These are phyloP conservation scores for Penicillium paxilli DNA, from an alignment of 495 filamentous ascomycete genomes.

Conservation along the genomic window DNA sequence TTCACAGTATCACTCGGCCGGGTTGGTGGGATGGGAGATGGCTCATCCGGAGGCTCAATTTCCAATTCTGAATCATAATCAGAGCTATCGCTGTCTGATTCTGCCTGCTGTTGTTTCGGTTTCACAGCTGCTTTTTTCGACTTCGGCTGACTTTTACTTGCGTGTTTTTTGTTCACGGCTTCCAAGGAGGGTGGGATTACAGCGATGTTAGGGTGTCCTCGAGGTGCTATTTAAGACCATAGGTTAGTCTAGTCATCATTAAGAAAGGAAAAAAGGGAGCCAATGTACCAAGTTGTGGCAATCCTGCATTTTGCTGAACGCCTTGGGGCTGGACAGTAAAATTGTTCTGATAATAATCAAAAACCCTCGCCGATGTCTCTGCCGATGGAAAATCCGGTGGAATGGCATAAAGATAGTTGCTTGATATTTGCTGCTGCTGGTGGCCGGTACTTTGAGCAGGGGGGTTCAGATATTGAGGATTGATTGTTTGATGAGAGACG, in stretches of 20 bases:
- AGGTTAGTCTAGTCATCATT: background rate
- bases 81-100: constrained; percentile 48
- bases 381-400: constrained; percentile 26
- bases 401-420: constrained; percentile 32
- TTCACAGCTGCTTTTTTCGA: constrained; percentile 28
- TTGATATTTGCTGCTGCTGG: constrained; percentile 13
- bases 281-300: background rate
- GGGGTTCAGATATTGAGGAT: constrained; percentile 40
- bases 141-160: constrained; percentile 14
- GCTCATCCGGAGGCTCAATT: constrained; percentile 46
- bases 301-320: background rate
- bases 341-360: constrained; percentile 34
- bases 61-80: constrained; percentile 48
- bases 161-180: constrained; percentile 2
- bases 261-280: background rate
- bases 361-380: constrained; percentile 16
- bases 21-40: constrained; percentile 51
- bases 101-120: constrained; percentile 27
- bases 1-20: constrained; percentile 53
- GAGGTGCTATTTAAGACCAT: background rate
- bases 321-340: constrained; percentile 24
- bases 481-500: constrained; percentile 34
- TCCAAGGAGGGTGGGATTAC: background rate
- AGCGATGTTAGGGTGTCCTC: background rate
- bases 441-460: constrained; percentile 18